Percentiles rank a stretch among this genome's conserved stretches.
Conservation (phyloP, 768 basidiomycete species). For the Chlorophyllum brunneum region DNA sequence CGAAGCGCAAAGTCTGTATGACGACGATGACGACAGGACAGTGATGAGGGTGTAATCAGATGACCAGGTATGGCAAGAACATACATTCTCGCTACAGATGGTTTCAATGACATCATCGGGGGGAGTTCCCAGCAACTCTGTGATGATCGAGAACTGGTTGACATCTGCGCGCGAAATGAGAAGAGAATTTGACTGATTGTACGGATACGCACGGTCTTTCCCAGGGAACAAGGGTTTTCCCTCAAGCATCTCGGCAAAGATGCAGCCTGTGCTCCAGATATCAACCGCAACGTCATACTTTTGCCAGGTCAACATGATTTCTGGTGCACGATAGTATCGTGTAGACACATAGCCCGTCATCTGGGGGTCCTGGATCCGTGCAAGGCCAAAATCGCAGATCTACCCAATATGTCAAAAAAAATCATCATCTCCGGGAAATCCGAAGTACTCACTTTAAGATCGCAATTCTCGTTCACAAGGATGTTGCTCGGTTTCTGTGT, state of each 20-base stretch:
- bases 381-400: constrained; percentile 99
- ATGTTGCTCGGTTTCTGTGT: constrained; percentile 96
- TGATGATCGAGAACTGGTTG: constrained; percentile 99
- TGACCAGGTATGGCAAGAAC: constrained; percentile 30
- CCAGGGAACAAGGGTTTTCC: constrained; percentile 99
- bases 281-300: constrained; percentile 99
- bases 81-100: constrained; percentile 94
- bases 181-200: constrained; percentile 3
- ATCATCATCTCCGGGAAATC: background rate
- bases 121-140: constrained; percentile 96
- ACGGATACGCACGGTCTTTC: constrained; percentile 84
- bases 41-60: constrained; percentile 14
- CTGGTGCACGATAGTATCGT: constrained; percentile 96
- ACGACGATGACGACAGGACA: constrained; percentile 7
- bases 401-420: constrained; percentile 26
- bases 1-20: constrained; percentile 89
- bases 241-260: constrained; percentile 99
- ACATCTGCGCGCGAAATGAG: constrained; percentile 62
- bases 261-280: constrained; percentile 99
- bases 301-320: constrained; percentile 99
- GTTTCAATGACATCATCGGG: constrained; percentile 99
- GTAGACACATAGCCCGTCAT: constrained; percentile 99
- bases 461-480: constrained; percentile 99
- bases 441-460: constrained; percentile 73
- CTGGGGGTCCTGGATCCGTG: constrained; percentile 98